A percentile compares a stretch with the other conserved stretches of the same genome.
Conservation (phyloP, 768 basidiomycete species). For the Pleurotus tuoliensis region DNA sequence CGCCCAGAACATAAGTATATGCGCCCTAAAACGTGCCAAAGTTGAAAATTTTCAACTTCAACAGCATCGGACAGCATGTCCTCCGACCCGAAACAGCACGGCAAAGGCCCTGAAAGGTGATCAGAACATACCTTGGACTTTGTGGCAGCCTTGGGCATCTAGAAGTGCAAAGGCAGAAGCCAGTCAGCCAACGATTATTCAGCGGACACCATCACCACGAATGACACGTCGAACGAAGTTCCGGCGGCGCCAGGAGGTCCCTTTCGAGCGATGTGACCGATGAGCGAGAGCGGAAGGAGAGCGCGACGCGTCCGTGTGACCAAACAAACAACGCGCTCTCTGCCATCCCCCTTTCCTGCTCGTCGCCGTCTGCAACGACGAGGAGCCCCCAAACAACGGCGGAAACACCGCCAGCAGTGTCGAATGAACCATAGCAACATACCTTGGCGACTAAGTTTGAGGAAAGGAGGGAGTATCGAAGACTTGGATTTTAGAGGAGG, state of each 20-base stretch:
- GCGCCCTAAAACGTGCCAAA: background rate
- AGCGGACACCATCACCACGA: background rate
- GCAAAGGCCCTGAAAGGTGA: slow-evolving; percentile 12
- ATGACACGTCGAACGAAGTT: slow-evolving; percentile 4
- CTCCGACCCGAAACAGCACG: background rate
- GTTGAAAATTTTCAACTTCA: background rate
- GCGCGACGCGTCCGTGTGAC: slow-evolving; percentile 14
- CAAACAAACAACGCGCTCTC: slow-evolving; percentile 19
- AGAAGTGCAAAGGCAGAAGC: slow-evolving; percentile 12
- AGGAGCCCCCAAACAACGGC: slow-evolving; percentile 5
- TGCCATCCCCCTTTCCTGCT: background rate
- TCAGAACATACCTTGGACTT: slow-evolving; percentile 59
- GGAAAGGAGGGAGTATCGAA: background rate
- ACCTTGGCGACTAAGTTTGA: slow-evolving; percentile 1
- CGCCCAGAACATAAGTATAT: background rate
- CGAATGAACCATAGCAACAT: slow-evolving; percentile 7
- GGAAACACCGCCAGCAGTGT: background rate
- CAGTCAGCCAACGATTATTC: slow-evolving; percentile 5
- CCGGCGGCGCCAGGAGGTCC: background rate
- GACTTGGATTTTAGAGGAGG: slow-evolving; percentile 9
- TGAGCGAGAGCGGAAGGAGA: background rate
- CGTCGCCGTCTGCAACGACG: slow-evolving; percentile 12
- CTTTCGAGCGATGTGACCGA: background rate
- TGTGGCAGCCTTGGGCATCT: slow-evolving; percentile 79
- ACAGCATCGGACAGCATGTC: background rate